Base-by-base conservation (phyloP, 306 rosid species). In the Potentilla sterilis region DNA sequence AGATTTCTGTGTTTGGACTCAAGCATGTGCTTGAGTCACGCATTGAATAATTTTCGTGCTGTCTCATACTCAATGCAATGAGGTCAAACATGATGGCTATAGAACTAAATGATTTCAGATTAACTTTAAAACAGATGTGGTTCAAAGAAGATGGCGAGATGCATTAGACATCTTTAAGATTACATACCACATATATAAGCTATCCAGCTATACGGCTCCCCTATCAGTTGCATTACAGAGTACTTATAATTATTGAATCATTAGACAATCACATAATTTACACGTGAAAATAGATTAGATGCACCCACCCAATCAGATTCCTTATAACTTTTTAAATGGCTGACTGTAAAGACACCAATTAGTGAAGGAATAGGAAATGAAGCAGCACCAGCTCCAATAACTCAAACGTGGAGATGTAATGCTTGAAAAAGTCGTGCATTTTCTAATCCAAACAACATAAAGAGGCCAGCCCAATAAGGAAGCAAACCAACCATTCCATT, bases 251-350 rank as follows among this genome's bases (percentile, higher is more conserved):
- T 51, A 64, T 70, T 18, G 43, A 67, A 28, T 63, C 43, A 6
- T 16, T 35, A 38, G 24, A 38, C 69, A 61, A 81, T 72, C 84
- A 64, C 70, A 76, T 65, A 70, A 76, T 76, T 64, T 46, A 72
- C 63, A 32, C 32, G 63, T 51, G 74, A 76, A 81, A 43, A 35
- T 34, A 35, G 69, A 72, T 41, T 34, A 44, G 70, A 46, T 48
- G 77, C 16, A 70, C 74, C 69, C 80, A 72, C 81, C 41, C 54
- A 54, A 70, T 41, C 18, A 81, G 62, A 67, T 68, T 77, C 74
- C 68, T 49, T 69, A 46, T 35, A 49, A 5, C 8, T 34, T 42
- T 11, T 37, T 13, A 80, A 57, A 54, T 57, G 38, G 62, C 21
- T 12, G 80, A 22, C 48, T 32, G 38, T 64, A 72, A 58, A 51